phyloP scores from a whole-genome alignment of 1,284 basidiomycete species.

The Wallemia hederae region DNA sequence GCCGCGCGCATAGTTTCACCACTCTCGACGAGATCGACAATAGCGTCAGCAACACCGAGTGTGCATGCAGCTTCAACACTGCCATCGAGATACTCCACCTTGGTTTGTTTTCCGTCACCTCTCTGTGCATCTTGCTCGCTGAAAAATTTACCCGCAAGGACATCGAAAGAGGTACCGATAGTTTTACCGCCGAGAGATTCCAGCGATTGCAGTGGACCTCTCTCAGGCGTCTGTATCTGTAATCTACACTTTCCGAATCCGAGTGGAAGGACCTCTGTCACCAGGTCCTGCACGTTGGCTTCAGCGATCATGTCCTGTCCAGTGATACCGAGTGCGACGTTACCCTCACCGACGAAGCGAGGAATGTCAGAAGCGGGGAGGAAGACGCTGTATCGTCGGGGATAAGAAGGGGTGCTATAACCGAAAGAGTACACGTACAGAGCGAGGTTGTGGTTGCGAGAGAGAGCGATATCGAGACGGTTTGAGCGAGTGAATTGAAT shows the following conservation, averaged over 20 bases:
- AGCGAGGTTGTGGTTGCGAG: constrained; percentile 73
- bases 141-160: constrained; percentile 58
- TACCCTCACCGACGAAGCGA: constrained; percentile 90
- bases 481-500: constrained; percentile 77
- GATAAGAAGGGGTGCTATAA: background rate
- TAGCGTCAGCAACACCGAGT: constrained; percentile 84
- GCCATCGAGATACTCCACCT: constrained; percentile 84
- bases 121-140: constrained; percentile 32
- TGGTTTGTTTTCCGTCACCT: constrained; percentile 23
- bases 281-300: constrained; percentile 40
- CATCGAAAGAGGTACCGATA: constrained; percentile 80
- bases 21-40: constrained; percentile 88
- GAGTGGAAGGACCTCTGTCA: constrained; percentile 54
- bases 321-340: constrained; percentile 74
- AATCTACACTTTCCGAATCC: constrained; percentile 84
- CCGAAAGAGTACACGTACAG: constrained; percentile 25
- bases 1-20: constrained; percentile 99
- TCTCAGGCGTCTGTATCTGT: constrained; percentile 80
- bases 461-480: constrained; percentile 70
- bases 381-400: constrained; percentile 37
- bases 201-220: constrained; percentile 33
- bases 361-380: constrained; percentile 92
- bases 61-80: constrained; percentile 96
- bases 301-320: constrained; percentile 95
- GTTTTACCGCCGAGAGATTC: constrained; percentile 67